Evolutionary conservation across 345 rosid species (phyloP).

Genomic region (Citrus hindsii): DNA sequence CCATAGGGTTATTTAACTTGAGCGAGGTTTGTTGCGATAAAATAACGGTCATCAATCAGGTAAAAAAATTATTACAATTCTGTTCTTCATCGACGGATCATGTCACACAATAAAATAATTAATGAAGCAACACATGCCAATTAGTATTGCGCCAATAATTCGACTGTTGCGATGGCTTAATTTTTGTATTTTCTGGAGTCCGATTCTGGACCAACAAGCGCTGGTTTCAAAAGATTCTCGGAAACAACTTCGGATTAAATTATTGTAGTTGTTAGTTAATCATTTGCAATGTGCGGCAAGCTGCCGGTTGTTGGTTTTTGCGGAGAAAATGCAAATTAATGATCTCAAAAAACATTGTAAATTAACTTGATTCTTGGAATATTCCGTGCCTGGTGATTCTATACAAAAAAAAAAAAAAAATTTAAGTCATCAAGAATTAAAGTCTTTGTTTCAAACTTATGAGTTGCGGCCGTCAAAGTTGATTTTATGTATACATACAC

Average conservation of each 20-base stretch:
- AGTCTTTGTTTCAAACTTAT: no score
- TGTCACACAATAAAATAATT: no score
- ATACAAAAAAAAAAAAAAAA: no score
- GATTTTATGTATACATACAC: no score
- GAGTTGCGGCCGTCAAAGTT: no score
- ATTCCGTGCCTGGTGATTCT: neutral
- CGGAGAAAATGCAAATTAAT: neutral
- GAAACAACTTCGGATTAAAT: neutral
- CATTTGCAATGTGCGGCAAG: neutral
- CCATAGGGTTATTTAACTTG: no score
- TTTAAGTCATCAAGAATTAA: no score
- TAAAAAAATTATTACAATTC: neutral
- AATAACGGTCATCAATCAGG: no score
- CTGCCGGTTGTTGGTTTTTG: neutral
- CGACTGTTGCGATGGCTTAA: no score
- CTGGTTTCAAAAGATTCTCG: neutral
- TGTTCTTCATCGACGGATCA: neutral
- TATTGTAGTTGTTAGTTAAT: neutral
- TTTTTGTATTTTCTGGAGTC: no score
- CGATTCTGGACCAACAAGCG: neutral
- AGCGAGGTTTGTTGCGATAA: neutral
- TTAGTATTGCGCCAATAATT: no score
- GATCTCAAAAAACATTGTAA: neutral
- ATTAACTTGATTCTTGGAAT: neutral
- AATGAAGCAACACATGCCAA: no score